Evolutionary conservation across 441 rosid genomes (phyloP).

Genomic region (Rhodomyrtus psidioides): DNA sequence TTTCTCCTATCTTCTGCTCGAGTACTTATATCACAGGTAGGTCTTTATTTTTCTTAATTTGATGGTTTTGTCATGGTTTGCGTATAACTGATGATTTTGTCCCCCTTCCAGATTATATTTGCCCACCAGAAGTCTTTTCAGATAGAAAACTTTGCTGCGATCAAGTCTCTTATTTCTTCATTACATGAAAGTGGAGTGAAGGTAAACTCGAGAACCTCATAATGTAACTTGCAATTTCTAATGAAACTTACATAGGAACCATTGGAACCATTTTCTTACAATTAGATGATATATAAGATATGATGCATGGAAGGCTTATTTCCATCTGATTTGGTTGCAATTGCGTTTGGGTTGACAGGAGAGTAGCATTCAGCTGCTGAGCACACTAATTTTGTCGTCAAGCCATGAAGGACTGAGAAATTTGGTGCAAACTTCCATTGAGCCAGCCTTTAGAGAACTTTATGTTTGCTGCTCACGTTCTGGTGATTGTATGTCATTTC

Average conservation of each 20-base stretch:
- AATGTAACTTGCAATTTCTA: neutral
- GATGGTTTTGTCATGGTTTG: neutral
- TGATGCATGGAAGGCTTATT: neutral
- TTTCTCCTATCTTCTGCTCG: slow-evolving; percentile 58
- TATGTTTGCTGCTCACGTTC: slow-evolving; percentile 36
- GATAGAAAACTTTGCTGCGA: slow-evolving; percentile 43
- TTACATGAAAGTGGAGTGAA: slow-evolving; percentile 23
- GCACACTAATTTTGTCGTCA: slow-evolving; percentile 48
- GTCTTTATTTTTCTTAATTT: slow-evolving; percentile 1
- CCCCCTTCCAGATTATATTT: slow-evolving; percentile 51
- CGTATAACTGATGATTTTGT: slow-evolving; percentile 4
- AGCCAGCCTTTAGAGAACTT: slow-evolving; percentile 56
- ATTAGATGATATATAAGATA: neutral
- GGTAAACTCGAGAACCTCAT: slow-evolving; percentile 27
- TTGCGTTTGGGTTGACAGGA: slow-evolving; percentile 20
- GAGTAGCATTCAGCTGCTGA: slow-evolving; percentile 31
- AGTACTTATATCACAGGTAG: slow-evolving; percentile 69
- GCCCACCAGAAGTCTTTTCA: slow-evolving; percentile 63
- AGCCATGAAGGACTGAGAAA: slow-evolving; percentile 57
- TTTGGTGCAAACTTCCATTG: slow-evolving; percentile 31
- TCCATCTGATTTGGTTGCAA: neutral
- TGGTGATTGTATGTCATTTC: slow-evolving; percentile 24
- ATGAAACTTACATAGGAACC: neutral
- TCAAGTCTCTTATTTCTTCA: slow-evolving; percentile 44
- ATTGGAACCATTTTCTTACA: neutral